A percentile compares a stretch with the other conserved stretches of the same genome.
Evolutionary conservation across 176 grass and related monocot species (phyloP).

Genomic region (Cenchrus fungigraminus): DNA sequence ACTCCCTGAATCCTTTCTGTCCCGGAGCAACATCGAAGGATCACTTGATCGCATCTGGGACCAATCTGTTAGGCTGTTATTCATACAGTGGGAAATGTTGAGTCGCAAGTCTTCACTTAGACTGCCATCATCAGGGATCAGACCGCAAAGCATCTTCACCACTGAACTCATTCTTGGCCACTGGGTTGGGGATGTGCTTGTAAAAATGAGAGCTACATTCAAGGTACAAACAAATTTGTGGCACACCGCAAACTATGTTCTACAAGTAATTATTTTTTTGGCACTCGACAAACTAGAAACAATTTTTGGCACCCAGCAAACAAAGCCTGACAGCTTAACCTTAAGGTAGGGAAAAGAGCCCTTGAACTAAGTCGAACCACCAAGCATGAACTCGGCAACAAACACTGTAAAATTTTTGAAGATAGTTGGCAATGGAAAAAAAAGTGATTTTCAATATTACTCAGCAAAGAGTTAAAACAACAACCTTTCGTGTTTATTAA

Average conservation of each 20-base stretch:
- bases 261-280: too few relatives aligned
- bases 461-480: neutral
- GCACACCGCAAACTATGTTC: too few relatives aligned
- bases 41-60: slow-evolving; percentile 41
- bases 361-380: too few relatives aligned
- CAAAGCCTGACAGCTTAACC: too few relatives aligned
- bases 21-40: slow-evolving; percentile 43
- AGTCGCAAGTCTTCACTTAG: slow-evolving; percentile 23
- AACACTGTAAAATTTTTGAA: too few relatives aligned
- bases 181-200: slow-evolving; percentile 53
- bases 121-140: slow-evolving; percentile 50
- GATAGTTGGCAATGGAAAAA: too few relatives aligned
- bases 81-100: slow-evolving; percentile 22
- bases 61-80: slow-evolving; percentile 41
- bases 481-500: neutral
- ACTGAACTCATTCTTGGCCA: slow-evolving; percentile 40
- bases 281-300: too few relatives aligned
- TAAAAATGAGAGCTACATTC: slow-evolving; percentile 65
- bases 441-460: neutral
- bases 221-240: too few relatives aligned
- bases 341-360: too few relatives aligned
- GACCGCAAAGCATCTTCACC: slow-evolving; percentile 47
- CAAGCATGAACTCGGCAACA: too few relatives aligned
- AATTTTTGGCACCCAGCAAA: too few relatives aligned
- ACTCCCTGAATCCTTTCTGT: slow-evolving; percentile 5